Base-by-base conservation (phyloP, 1,284 basidiomycete species). In the Sanghuangporus baumii region DNA sequence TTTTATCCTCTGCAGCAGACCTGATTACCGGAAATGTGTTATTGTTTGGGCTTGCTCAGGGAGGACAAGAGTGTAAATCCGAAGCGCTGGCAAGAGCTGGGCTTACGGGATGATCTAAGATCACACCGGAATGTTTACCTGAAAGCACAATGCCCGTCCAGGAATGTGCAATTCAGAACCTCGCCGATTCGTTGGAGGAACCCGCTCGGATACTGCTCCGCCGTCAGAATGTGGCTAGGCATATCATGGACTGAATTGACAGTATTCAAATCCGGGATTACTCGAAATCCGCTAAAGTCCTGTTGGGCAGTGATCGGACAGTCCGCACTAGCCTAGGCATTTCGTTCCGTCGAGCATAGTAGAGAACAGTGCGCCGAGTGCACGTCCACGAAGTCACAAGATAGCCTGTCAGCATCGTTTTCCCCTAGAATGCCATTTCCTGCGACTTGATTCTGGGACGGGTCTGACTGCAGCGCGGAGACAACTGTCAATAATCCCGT, bases 61-160 rank as follows among this genome's bases (percentile, higher is more conserved):
- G 57, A 51, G 46, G 47, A 51, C 57, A 59, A 48, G 57, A 51
- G 47, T 26, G 34, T 51, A 36, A 59, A 18, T 38, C 47, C 34
- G 23, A 36, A 52, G 34, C 18, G 48, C 18, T 38, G 48, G 48
- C 47, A 37, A 51, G 18, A 47, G 38, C 47, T 47, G 47, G 18
- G 57, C 47, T 51, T 38, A 40, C 57, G 57, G 57, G 43, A 43
- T 59, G 57, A 59, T 48, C 57, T 59, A 51, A 51, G 46, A 51
- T 59, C 57, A 51, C 48, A 59, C 20, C 57, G 46, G 57, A 51
- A 4, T 40, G 36, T 40, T 20, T 23, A 48, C 12, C 48, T 38
- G 57, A 58, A 55, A 40, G 16, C 23, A 40, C 52, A 34, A 34
- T 36, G 41, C 9, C 37, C 55, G 37, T 40, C 55, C 37, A 41